phyloP scores from a whole-genome alignment of 805 yeast genomes.

The Pichia cabralensis region DNA sequence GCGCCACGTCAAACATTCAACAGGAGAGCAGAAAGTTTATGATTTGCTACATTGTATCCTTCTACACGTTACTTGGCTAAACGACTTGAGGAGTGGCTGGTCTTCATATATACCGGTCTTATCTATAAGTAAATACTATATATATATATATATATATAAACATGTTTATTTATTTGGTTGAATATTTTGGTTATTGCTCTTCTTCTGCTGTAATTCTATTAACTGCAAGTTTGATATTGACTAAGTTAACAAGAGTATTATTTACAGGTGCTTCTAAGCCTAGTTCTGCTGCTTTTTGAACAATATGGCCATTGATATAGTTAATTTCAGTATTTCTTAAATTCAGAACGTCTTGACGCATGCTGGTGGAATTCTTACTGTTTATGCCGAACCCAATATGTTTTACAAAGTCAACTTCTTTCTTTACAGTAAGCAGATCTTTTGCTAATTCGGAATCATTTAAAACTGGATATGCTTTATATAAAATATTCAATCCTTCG shows the following conservation, averaged over 20 bases:
- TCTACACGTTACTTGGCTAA: too few relatives aligned
- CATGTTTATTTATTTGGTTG: neutral
- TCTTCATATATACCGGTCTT: too few relatives aligned
- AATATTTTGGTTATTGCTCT: too few relatives aligned
- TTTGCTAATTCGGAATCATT: conserved; percentile 24
- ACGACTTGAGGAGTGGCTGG: too few relatives aligned
- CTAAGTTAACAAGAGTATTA: conserved; percentile 34
- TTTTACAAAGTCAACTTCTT: conserved; percentile 24
- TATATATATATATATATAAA: too few relatives aligned
- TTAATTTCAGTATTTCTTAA: conserved; percentile 65
- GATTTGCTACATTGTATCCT: too few relatives aligned
- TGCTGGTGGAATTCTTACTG: conserved; percentile 53
- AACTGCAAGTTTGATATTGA: conserved; percentile 27
- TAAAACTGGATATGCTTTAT: conserved; percentile 21
- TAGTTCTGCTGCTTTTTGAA: conserved; percentile 38
- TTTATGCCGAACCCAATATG: conserved; percentile 21
- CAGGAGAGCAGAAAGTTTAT: too few relatives aligned
- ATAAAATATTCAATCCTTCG: conserved; percentile 37
- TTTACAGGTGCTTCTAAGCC: conserved; percentile 39
- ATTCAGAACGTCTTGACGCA: conserved; percentile 56
- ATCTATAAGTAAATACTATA: too few relatives aligned
- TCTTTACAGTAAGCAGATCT: conserved; percentile 24
- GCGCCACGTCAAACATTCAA: too few relatives aligned
- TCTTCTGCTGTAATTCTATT: conserved; percentile 9
- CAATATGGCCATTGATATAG: conserved; percentile 76